Conservation (phyloP, 2,329 filamentous ascomycete species). For the Dactylellina sp. region DNA sequence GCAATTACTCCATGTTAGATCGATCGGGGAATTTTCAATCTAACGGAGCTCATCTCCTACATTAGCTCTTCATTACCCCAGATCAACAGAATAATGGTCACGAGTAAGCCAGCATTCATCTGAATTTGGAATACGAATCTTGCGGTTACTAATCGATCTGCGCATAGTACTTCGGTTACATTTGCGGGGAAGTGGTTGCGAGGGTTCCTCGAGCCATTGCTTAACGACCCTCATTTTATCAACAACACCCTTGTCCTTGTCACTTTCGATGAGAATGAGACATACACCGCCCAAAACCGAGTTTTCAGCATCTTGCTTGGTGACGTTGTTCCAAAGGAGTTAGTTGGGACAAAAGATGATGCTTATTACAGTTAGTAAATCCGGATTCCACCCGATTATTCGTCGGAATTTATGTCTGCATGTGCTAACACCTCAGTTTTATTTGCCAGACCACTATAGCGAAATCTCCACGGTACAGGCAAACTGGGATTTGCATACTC, state of each 20-base stretch:
- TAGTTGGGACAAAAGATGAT: conserved; percentile 75
- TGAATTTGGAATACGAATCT: not conserved
- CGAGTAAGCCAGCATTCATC: conserved; percentile 65
- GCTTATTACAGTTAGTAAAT: conserved; percentile 71
- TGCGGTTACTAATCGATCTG: not conserved
- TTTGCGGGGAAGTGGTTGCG: conserved; percentile 76
- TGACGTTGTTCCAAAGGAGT: conserved; percentile 75
- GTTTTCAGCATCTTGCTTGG: conserved; percentile 79
- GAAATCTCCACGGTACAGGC: conserved; percentile 74
- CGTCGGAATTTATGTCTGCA: no score
- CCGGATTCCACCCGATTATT: not conserved
- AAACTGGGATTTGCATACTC: conserved; percentile 77
- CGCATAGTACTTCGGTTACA: conserved; percentile 70
- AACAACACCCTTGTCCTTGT: conserved; percentile 79
- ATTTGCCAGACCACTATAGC: conserved; percentile 72
- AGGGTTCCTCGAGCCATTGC: conserved; percentile 76
- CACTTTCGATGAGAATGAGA: conserved; percentile 83
- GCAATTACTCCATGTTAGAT: not conserved
- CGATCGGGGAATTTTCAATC: not conserved
- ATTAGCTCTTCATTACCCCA: conserved; percentile 76
- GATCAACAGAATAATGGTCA: conserved; percentile 81
- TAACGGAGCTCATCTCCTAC: not conserved
- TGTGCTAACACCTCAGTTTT: not conserved
- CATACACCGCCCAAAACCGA: conserved; percentile 75
- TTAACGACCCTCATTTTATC: conserved; percentile 75